phyloP scores from a whole-genome alignment of 2,329 filamentous ascomycete genomes.

The Fusarium tupiense region DNA sequence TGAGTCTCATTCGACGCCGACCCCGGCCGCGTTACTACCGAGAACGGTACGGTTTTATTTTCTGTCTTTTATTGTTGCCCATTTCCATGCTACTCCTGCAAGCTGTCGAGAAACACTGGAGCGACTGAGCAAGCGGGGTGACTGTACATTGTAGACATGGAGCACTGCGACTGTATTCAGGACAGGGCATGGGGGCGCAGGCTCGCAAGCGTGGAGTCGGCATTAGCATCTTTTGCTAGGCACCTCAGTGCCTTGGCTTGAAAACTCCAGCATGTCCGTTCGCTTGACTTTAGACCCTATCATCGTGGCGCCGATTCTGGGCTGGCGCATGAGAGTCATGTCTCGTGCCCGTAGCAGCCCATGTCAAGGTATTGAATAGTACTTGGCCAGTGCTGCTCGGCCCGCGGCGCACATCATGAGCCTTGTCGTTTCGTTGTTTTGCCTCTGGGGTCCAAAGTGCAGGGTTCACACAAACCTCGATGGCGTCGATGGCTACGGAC shows the following conservation, averaged over 20 bases:
- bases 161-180: constrained; percentile 24
- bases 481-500: constrained; percentile 45
- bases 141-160: constrained; percentile 8
- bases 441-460: constrained; percentile 38
- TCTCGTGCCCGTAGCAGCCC: constrained; percentile 40
- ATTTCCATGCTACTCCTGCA: constrained; percentile 31
- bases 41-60: constrained; percentile 29
- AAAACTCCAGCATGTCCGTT: constrained; percentile 32
- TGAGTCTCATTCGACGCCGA: constrained; percentile 40
- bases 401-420: constrained; percentile 41
- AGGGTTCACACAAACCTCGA: constrained; percentile 37
- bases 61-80: constrained; percentile 32
- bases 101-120: constrained; percentile 31
- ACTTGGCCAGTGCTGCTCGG: constrained; percentile 40
- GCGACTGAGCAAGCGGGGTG: constrained; percentile 26
- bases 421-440: constrained; percentile 36
- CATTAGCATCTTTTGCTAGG: constrained; percentile 17
- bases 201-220: constrained; percentile 27
- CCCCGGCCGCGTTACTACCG: constrained; percentile 40
- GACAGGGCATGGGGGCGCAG: constrained; percentile 33
- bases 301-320: constrained; percentile 39
- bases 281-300: constrained; percentile 33
- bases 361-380: constrained; percentile 19
- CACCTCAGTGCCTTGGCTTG: constrained; percentile 21
- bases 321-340: constrained; percentile 42